A percentile compares a stretch with the other conserved stretches of the same genome.
phyloP scores from a whole-genome alignment of 2,329 filamentous ascomycete genomes.

The Aspergillus amoenus region DNA sequence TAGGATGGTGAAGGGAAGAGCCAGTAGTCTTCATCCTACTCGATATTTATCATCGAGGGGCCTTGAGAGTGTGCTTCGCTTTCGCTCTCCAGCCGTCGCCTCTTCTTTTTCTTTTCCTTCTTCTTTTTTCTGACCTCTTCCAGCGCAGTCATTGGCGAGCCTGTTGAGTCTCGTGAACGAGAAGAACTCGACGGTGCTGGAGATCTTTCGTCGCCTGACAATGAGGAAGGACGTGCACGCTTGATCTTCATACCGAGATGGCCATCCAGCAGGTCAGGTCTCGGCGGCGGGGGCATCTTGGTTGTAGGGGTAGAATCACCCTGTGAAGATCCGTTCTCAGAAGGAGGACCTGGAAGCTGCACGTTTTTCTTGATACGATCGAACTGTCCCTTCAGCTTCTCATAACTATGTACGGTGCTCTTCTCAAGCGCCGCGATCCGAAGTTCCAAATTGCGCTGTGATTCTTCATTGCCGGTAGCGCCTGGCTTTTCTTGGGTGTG shows the following conservation, averaged over 20 bases:
- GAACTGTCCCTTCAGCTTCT: constrained; percentile 1
- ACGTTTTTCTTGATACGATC: not conserved
- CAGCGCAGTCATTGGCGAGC: not conserved
- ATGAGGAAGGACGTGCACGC: not conserved
- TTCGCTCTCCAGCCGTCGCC: constrained; percentile 4
- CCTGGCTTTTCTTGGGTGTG: constrained; percentile 4
- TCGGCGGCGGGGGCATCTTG: not conserved
- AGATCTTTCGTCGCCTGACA: constrained; percentile 3
- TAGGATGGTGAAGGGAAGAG: not conserved
- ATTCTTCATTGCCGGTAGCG: not conserved
- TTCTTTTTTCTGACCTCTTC: constrained; percentile 12
- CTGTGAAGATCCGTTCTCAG: not conserved
- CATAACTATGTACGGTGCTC: not conserved
- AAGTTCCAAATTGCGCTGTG: not conserved
- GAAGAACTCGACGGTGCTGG: not conserved
- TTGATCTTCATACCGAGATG: not conserved
- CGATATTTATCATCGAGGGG: not conserved
- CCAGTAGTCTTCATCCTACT: not conserved
- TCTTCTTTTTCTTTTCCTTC: constrained; percentile 19
- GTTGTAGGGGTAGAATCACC: not conserved
- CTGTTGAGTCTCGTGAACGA: not conserved
- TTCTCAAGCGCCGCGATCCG: constrained; percentile 3
- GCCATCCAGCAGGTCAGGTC: not conserved
- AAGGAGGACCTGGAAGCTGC: not conserved
- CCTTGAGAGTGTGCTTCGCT: not conserved